Evolutionary conservation across 148 eudicot genomes (phyloP), one percentile per base, ranked within the genome.

Genomic region (Chenopodium quinoa): DNA sequence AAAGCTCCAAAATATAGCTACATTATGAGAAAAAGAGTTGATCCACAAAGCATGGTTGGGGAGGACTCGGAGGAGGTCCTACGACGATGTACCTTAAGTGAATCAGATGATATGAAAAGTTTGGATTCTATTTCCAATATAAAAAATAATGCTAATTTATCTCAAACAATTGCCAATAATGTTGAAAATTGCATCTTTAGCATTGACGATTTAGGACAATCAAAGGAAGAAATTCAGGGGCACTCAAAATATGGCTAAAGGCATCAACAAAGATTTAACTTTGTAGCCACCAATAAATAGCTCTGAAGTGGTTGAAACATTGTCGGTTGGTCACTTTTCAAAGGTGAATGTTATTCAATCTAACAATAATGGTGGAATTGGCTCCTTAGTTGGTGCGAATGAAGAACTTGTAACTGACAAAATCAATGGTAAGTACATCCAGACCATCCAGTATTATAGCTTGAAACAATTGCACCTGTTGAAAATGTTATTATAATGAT

Each of bases 191-290:
- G 34, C 34, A 66, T 85, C 46, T 87, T 83, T 56, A 56, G 14
- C 29, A 81, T 87, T 80, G 89, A 85, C 27, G 89, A 85, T 54
- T 22, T 79, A 73, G 83, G 77, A 68, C 58, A 73, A 54, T 22
- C 47, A 14, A 64, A 75, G 63, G 76, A 72, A 71, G 85, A 77
- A 27, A 65, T 63, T 64, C 44, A 75, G n/a, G 25, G 72, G 14
- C n/a, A 14, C 72, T 77, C 60, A 63, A 52, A 47, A 54, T 23
- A 50, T 56, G 67, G 60, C 23, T 52, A 75, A 29, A 50, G 46
- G 27, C 20, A 54, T 75, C 0, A 62, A 54, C 48, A 82, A 74
- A 31, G 73, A 66, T 73, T 44, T 13, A 52, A 22, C n/a, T 81
- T 16, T 2, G 25, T 29, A 52, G 66, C 64, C 82, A 52, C 23